phyloP scores from a whole-genome alignment of 176 grass and related monocot genomes.

The Puya raimondii region DNA sequence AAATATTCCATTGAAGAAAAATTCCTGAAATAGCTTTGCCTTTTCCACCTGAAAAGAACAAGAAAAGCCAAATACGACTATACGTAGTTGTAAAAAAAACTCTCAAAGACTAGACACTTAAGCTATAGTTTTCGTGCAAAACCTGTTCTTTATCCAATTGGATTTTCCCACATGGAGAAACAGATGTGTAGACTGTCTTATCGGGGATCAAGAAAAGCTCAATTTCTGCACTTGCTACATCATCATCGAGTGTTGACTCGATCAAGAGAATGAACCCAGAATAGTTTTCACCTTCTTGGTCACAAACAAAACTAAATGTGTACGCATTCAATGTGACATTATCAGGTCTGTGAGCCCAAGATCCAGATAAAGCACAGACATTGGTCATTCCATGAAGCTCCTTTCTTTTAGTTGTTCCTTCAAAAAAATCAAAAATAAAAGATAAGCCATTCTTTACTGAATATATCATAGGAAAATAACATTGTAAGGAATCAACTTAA shows the following conservation, averaged over 20 bases:
- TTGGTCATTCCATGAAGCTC: constrained; percentile 16
- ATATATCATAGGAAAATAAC: neutral
- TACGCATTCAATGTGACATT: constrained; percentile 15
- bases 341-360: constrained; percentile 10
- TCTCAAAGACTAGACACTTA: neutral
- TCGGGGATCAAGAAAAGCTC: constrained; percentile 10
- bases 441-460: neutral
- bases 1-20: constrained; percentile 19
- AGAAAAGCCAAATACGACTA: neutral
- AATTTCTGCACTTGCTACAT: constrained; percentile 8
- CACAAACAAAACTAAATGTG: constrained; percentile 3
- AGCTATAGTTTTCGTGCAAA: neutral
- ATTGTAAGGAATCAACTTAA: too few species aligned
- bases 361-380: constrained; percentile 8
- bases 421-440: neutral
- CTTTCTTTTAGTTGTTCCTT: constrained; percentile 20
- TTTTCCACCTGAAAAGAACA: constrained; percentile 1
- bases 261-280: constrained; percentile 16
- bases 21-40: constrained; percentile 12
- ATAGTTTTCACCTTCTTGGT: constrained; percentile 11
- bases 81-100: neutral
- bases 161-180: constrained; percentile 2
- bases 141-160: constrained; percentile 10
- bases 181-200: neutral
- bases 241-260: constrained; percentile 7